Evolutionary conservation across 2,329 filamentous ascomycete genomes (phyloP).

Genomic region (Sporothrix curviconia): DNA sequence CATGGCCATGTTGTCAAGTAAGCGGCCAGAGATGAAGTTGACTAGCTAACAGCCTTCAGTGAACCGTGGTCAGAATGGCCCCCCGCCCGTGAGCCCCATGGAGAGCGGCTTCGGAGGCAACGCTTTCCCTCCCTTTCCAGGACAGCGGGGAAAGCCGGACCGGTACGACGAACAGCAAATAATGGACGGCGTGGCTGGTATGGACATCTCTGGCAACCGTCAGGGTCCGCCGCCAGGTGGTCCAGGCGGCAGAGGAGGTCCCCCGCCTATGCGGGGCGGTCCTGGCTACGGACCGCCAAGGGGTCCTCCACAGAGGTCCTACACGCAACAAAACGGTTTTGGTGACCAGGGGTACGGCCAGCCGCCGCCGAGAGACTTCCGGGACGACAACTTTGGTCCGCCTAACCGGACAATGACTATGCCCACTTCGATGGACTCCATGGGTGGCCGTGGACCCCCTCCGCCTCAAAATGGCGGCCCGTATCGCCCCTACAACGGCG

Average conservation of each 20-base stretch:
- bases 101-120: slow-evolving; percentile 35
- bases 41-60: slow-evolving; percentile 11
- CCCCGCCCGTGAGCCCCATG: slow-evolving; percentile 18
- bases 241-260: slow-evolving; percentile 10
- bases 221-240: slow-evolving; percentile 21
- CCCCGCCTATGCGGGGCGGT: slow-evolving; percentile 24
- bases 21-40: too few species aligned
- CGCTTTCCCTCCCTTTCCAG: slow-evolving; percentile 38
- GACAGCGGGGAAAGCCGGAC: slow-evolving; percentile 33
- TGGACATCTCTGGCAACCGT: slow-evolving; percentile 31
- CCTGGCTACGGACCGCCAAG: slow-evolving; percentile 21
- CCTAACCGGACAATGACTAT: slow-evolving; percentile 57
- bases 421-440: slow-evolving; percentile 42
- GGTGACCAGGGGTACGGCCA: slow-evolving; percentile 29
- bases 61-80: slow-evolving; percentile 27
- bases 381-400: slow-evolving; percentile 41
- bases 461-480: slow-evolving; percentile 31
- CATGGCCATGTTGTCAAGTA: too few species aligned
- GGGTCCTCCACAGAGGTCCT: slow-evolving; percentile 18
- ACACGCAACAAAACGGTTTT: slow-evolving; percentile 23
- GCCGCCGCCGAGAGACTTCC: slow-evolving; percentile 25
- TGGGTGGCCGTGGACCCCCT: slow-evolving; percentile 32
- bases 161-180: slow-evolving; percentile 36
- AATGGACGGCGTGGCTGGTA: slow-evolving; percentile 34
- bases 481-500: slow-evolving; percentile 36